phyloP scores from a whole-genome alignment of 1,284 basidiomycete species.

The Puccinia polysora region DNA sequence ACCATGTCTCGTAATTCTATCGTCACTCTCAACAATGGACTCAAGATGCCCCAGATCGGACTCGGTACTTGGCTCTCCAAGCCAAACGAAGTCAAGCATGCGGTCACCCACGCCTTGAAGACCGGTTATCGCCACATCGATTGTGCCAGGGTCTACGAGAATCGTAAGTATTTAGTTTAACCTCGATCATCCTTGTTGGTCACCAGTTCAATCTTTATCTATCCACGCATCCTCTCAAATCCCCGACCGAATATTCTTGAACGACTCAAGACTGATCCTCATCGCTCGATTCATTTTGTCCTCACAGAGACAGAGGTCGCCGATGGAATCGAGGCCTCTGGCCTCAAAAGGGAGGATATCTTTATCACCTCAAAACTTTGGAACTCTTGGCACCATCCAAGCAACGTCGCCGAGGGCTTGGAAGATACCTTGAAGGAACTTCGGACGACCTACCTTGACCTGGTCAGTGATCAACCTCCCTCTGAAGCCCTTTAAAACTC shows the following conservation, averaged over 20 bases:
- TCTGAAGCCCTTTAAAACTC: no score
- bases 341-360: constrained; percentile 56
- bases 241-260: no score
- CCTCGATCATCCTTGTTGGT: not conserved
- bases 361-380: constrained; percentile 56
- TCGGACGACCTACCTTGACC: constrained; percentile 53
- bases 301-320: constrained; percentile 55
- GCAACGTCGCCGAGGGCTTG: constrained; percentile 52
- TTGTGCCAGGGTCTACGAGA: constrained; percentile 39
- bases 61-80: constrained; percentile 43
- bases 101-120: constrained; percentile 42
- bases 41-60: constrained; percentile 40
- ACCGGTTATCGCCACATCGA: constrained; percentile 42
- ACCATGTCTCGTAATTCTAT: constrained; percentile 20
- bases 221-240: no score
- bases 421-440: constrained; percentile 55
- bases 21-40: constrained; percentile 17
- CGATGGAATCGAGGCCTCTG: constrained; percentile 55
- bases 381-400: constrained; percentile 52
- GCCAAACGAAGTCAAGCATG: constrained; percentile 40
- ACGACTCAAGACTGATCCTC: no score
- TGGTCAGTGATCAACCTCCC: constrained; percentile 47
- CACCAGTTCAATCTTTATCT: not conserved
- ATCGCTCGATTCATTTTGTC: not conserved
- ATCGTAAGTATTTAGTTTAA: constrained; percentile 34